These are phyloP conservation scores for Hippophae rhamnoides DNA, from an alignment of 306 rosid species.

Conservation along the genomic window DNA sequence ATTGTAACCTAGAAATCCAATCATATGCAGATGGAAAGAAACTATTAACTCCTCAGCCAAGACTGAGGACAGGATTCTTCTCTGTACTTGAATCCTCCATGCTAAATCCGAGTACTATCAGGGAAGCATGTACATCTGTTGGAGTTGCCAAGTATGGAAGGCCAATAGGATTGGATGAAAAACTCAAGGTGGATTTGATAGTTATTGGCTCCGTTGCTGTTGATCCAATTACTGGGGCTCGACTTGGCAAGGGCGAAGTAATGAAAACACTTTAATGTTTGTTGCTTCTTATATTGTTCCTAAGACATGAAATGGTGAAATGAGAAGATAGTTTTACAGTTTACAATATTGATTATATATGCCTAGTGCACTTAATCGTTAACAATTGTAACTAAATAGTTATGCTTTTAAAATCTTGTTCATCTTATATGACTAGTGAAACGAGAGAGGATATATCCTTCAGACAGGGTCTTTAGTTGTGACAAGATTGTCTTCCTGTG, in stretches of 20 bases:
- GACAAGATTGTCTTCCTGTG: background rate
- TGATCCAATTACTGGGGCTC: constrained; percentile 82
- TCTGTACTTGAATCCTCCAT: constrained; percentile 47
- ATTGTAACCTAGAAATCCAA: background rate
- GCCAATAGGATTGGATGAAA: constrained; percentile 77
- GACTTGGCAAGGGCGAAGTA: constrained; percentile 97
- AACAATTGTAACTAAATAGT: background rate
- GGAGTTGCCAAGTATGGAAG: constrained; percentile 77
- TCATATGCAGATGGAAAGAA: constrained; percentile 54
- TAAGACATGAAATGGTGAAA: background rate
- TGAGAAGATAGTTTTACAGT: background rate
- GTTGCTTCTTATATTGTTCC: no score
- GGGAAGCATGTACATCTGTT: constrained; percentile 67
- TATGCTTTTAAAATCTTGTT: background rate
- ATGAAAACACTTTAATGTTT: background rate
- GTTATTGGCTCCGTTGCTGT: constrained; percentile 90
- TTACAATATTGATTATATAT: background rate
- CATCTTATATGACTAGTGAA: background rate
- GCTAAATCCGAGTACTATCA: constrained; percentile 40
- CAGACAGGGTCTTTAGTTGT: background rate
- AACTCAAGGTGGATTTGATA: constrained; percentile 71
- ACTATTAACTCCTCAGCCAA: constrained; percentile 83
- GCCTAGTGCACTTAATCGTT: background rate
- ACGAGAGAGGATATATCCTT: background rate
- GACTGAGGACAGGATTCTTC: constrained; percentile 88